Percentiles rank a stretch among this genome's conserved stretches.
phyloP scores from a whole-genome alignment of 805 yeast species.

The Metschnikowia similis region DNA sequence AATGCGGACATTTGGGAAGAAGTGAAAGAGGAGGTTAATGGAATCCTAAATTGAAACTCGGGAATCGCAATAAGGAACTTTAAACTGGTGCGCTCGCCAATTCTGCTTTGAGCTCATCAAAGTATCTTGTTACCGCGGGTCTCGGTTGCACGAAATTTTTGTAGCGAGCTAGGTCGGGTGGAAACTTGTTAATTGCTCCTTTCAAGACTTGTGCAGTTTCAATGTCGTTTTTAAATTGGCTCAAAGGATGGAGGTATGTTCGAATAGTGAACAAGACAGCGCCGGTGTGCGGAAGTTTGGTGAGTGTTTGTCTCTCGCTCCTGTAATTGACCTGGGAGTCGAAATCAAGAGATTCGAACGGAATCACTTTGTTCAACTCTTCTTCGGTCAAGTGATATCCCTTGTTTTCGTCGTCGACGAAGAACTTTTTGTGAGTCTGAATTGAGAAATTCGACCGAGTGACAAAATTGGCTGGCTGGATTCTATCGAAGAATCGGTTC shows the following conservation, averaged over 20 bases:
- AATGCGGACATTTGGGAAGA: constrained; percentile 67
- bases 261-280: constrained; percentile 50
- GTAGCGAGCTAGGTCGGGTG: constrained; percentile 54
- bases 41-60: neutral
- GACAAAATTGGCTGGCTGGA: constrained; percentile 35
- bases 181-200: constrained; percentile 63
- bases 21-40: constrained; percentile 40
- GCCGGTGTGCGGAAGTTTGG: constrained; percentile 46
- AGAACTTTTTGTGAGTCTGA: constrained; percentile 30
- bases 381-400: constrained; percentile 33
- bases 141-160: constrained; percentile 70
- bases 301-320: constrained; percentile 55
- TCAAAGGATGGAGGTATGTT: constrained; percentile 54
- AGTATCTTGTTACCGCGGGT: constrained; percentile 45
- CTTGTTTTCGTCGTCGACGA: constrained; percentile 37
- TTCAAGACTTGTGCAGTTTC: constrained; percentile 47
- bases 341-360: constrained; percentile 30
- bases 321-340: constrained; percentile 49
- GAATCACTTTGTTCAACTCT: constrained; percentile 21
- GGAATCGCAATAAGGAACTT: neutral
- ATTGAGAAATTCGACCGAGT: constrained; percentile 39
- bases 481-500: constrained; percentile 37
- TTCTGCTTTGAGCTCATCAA: constrained; percentile 9
- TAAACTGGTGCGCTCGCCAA: neutral
- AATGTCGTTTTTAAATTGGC: constrained; percentile 42